These are phyloP conservation scores for Zostera marina DNA, from an alignment of 116 monocot genomes.

Conservation along the genomic window DNA sequence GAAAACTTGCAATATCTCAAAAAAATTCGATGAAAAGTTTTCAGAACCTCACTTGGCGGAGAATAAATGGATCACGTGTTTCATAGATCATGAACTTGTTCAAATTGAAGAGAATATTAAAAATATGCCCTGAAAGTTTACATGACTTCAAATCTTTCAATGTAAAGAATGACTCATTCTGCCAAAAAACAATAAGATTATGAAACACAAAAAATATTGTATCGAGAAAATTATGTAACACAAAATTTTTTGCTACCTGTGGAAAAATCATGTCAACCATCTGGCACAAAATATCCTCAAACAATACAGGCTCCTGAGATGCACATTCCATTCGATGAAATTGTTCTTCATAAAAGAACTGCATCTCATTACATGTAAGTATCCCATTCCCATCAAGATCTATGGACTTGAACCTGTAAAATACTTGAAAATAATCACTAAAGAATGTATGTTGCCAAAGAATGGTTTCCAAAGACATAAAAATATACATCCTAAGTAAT, in stretches of 20 bases:
- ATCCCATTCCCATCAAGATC: constrained; percentile 85
- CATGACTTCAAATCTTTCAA: constrained; percentile 52
- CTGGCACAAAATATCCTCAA: constrained; percentile 83
- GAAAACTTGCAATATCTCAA: too few species aligned
- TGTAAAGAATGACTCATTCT: constrained; percentile 47
- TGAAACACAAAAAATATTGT: background rate
- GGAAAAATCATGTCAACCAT: constrained; percentile 75
- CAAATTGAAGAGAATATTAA: constrained; percentile 82
- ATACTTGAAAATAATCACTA: background rate
- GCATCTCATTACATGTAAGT: constrained; percentile 68
- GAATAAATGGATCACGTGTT: constrained; percentile 74
- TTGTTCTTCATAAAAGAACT: constrained; percentile 89
- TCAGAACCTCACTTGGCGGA: constrained; percentile 40
- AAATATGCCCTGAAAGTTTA: constrained; percentile 70
- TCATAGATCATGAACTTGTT: constrained; percentile 84
- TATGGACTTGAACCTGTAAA: constrained; percentile 12
- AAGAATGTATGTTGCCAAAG: too few species aligned
- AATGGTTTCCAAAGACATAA: too few species aligned
- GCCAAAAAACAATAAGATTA: constrained; percentile 8
- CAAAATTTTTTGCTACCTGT: constrained; percentile 20
- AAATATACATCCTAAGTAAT: too few species aligned
- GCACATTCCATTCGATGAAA: constrained; percentile 86
- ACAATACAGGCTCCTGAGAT: constrained; percentile 74
- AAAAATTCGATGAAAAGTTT: background rate
- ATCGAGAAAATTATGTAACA: background rate